Evolutionary conservation across 768 basidiomycete species (phyloP), one percentile per base, ranked within the genome.

Genomic region (Mycena capillaripes): DNA sequence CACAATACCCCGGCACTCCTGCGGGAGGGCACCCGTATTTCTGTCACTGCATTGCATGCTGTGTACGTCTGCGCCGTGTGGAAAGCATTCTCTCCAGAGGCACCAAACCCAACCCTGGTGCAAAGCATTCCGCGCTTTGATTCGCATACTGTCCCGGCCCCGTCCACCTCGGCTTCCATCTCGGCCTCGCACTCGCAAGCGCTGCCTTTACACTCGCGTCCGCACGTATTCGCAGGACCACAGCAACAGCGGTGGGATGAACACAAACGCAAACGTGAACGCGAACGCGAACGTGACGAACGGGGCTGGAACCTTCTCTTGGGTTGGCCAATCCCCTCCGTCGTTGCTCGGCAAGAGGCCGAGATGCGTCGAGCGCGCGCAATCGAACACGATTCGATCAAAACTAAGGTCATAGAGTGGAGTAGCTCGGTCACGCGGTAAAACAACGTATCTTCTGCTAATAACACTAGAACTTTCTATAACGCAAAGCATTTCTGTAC

Each of bases 1-100:
- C 66, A 59, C 44, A 67, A 67, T 27, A 67, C 66, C 6, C 56
- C 66, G 36, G 65, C 65, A 46, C 30, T 32, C 55, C 65, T 66
- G 25, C 65, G 65, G n/a, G 23, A 56, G 16, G 65, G 65, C 30
- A 66, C 65, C 23, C 42, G 23, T 46, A 32, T 66, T 57, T 66
- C 65, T 38, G 55, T 48, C 4, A 16, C 19, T 25, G 66, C 66
- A 32, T 27, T 67, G 56, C 66, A 67, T n/a, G 66, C 66, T 30
- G 56, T 44, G 44, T 59, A 67, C 10, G 59, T 46, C 44, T 58
- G 57, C 56, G 44, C 56, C 32, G 25, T 67, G 25, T 67, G 66
- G 66, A 57, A 50, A 44, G 42, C 55, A 17, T 67, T 48, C 21
- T 38, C 42, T 16, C 56, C 56, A 6, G 2, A 11, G 2, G 23